Percentiles rank a stretch among this genome's conserved stretches.
Conservation (phyloP, 768 basidiomycete species). For the Rickenella mellea region DNA sequence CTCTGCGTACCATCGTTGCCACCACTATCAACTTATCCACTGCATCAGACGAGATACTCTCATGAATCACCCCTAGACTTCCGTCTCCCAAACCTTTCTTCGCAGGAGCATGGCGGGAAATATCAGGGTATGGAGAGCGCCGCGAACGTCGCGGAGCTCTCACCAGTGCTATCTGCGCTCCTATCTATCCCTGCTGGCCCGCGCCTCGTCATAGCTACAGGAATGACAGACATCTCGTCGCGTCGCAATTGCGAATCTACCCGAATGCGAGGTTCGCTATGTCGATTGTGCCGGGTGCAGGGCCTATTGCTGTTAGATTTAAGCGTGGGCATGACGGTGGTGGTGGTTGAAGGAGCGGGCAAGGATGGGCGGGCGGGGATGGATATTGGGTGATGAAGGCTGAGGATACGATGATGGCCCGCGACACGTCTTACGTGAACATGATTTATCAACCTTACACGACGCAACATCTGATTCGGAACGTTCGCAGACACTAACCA, state of each 20-base stretch:
- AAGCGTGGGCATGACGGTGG: conserved; percentile 25
- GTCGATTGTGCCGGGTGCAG: conserved; percentile 73
- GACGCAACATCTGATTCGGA: conserved; percentile 10
- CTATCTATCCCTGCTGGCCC: conserved; percentile 48
- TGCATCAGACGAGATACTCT: conserved; percentile 4
- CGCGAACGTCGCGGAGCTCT: conserved; percentile 46
- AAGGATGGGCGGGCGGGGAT: conserved; percentile 73
- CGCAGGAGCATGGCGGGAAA: conserved; percentile 71
- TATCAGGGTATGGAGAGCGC: conserved; percentile 76
- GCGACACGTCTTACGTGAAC: conserved; percentile 51
- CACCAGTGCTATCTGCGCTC: conserved; percentile 42
- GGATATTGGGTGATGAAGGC: conserved; percentile 83
- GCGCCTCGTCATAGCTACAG: conserved; percentile 47
- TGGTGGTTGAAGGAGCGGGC: conserved; percentile 56
- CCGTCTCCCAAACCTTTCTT: no score
- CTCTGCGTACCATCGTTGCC: conserved; percentile 31
- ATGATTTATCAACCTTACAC: conserved; percentile 37
- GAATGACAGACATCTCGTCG: conserved; percentile 83
- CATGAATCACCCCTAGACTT: no score
- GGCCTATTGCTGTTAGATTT: conserved; percentile 67
- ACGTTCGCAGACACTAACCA: conserved; percentile 40
- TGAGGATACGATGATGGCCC: conserved; percentile 75
- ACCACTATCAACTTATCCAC: conserved; percentile 22
- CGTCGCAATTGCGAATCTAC: conserved; percentile 61
- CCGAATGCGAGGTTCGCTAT: conserved; percentile 53